phyloP scores from a whole-genome alignment of 441 rosid genomes.

The Francoa sonchifolia region DNA sequence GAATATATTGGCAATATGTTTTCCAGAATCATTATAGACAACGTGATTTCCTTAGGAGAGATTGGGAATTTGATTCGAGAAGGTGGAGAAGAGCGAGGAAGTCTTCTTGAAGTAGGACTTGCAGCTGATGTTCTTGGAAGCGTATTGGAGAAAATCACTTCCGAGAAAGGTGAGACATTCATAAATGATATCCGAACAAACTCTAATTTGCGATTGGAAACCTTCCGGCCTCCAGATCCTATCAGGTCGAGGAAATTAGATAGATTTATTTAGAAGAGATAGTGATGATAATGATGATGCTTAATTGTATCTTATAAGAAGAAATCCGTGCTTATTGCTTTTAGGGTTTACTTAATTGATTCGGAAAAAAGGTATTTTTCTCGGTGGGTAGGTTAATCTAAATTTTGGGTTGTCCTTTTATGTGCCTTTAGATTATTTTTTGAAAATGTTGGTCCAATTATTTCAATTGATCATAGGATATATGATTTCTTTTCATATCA shows the following conservation, averaged over 20 bases:
- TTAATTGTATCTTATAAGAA: slow-evolving; percentile 23
- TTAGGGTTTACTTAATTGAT: slow-evolving; percentile 13
- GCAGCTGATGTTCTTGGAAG: slow-evolving; percentile 82
- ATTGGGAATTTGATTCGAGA: slow-evolving; percentile 37
- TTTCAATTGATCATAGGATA: no score
- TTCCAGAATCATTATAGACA: slow-evolving; percentile 38
- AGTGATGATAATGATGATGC: no score
- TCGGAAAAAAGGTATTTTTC: slow-evolving; percentile 16
- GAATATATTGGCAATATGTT: slow-evolving; percentile 67
- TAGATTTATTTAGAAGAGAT: slow-evolving; percentile 45
- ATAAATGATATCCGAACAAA: slow-evolving; percentile 37
- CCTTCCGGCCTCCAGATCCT: slow-evolving; percentile 55
- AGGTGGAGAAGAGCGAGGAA: slow-evolving; percentile 72
- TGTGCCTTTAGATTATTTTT: no score
- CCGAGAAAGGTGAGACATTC: slow-evolving; percentile 47
- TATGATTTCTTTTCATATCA: no score
- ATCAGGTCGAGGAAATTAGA: slow-evolving; percentile 59
- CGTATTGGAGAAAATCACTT: slow-evolving; percentile 48
- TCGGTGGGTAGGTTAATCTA: no score
- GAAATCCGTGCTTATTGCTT: slow-evolving; percentile 19
- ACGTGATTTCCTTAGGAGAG: slow-evolving; percentile 38
- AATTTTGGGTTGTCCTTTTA: no score
- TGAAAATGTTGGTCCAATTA: no score
- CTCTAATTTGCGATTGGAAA: slow-evolving; percentile 63
- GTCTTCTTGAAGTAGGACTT: slow-evolving; percentile 45